Conservation (phyloP, 202 grass and related monocot species). For the Zizania palustris region DNA sequence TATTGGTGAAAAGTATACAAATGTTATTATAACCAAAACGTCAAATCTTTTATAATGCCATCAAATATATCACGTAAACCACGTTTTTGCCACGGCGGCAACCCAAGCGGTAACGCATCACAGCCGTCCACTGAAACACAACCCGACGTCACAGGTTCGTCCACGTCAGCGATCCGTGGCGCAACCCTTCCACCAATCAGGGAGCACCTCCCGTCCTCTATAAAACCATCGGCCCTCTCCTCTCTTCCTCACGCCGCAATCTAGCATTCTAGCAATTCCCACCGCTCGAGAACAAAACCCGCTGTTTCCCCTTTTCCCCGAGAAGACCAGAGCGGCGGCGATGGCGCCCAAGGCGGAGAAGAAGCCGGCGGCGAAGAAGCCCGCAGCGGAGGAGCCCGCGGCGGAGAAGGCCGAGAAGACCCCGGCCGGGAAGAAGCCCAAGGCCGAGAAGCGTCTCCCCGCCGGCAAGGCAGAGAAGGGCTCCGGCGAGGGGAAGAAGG, state of each 20-base stretch:
- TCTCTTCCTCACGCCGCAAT: not conserved
- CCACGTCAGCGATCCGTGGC: conserved; percentile 44
- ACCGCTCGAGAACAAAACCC: not conserved
- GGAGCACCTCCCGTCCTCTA: not conserved
- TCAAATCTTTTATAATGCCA: too few relatives aligned
- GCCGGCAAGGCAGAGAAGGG: conserved; percentile 49
- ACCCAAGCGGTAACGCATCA: conserved; percentile 13
- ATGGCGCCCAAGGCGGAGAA: conserved; percentile 77
- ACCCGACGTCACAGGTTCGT: not conserved
- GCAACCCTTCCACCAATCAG: conserved; percentile 26
- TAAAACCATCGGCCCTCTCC: conserved; percentile 1
- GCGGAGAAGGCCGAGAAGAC: conserved; percentile 48
- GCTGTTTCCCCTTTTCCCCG: not conserved
- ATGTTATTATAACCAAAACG: too few relatives aligned
- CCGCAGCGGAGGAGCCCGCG: conserved; percentile 31
- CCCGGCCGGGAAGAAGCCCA: conserved; percentile 47
- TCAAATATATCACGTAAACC: too few relatives aligned
- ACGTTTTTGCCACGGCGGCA: conserved; percentile 18
- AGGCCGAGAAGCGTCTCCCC: conserved; percentile 46
- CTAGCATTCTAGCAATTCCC: not conserved
- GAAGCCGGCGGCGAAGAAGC: conserved; percentile 62
- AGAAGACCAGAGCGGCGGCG: not conserved
- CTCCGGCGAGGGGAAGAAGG: conserved; percentile 41
- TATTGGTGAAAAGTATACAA: too few relatives aligned
- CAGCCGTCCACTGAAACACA: not conserved